These are phyloP conservation scores for Reticulascus tulasneorum DNA, from an alignment of 2,329 filamentous ascomycete genomes.

Conservation along the genomic window DNA sequence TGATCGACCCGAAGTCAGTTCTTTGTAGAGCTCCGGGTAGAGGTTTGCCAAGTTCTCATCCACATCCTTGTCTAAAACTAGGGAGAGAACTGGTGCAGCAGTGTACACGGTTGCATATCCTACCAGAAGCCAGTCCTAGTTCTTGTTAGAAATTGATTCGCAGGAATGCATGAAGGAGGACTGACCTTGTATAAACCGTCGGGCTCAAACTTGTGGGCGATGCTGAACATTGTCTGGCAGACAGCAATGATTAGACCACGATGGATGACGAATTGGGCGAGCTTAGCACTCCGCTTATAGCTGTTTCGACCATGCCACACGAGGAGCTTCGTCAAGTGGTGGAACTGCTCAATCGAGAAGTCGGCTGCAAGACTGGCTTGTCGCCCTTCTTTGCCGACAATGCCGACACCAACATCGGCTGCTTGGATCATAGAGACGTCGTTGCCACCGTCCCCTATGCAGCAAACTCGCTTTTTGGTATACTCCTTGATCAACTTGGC, in stretches of 20 bases:
- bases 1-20: conserved; percentile 83
- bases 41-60: conserved; percentile 90
- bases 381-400: conserved; percentile 94
- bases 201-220: conserved; percentile 87
- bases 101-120: conserved; percentile 97
- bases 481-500: conserved; percentile 84
- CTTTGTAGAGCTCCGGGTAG: conserved; percentile 96
- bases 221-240: conserved; percentile 96
- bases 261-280: conserved; percentile 97
- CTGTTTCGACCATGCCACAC: conserved; percentile 98
- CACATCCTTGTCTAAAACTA: conserved; percentile 92
- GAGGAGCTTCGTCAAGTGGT: conserved; percentile 90
- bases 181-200: conserved; percentile 80
- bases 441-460: conserved; percentile 96
- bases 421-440: conserved; percentile 99
- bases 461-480: conserved; percentile 93
- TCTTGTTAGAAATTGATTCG: conserved; percentile 15
- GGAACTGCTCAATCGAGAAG: conserved; percentile 94
- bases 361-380: conserved; percentile 94
- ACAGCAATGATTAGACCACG: conserved; percentile 92
- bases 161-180: conserved; percentile 1
- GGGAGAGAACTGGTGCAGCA: conserved; percentile 84
- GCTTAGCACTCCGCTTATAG: conserved; percentile 92
- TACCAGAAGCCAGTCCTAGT: conserved; percentile 85
- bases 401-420: conserved; percentile 94